Evolutionary conservation across 805 yeast genomes (phyloP), one percentile per base, ranked within the genome.

Genomic region (Metschnikowia orientalis): DNA sequence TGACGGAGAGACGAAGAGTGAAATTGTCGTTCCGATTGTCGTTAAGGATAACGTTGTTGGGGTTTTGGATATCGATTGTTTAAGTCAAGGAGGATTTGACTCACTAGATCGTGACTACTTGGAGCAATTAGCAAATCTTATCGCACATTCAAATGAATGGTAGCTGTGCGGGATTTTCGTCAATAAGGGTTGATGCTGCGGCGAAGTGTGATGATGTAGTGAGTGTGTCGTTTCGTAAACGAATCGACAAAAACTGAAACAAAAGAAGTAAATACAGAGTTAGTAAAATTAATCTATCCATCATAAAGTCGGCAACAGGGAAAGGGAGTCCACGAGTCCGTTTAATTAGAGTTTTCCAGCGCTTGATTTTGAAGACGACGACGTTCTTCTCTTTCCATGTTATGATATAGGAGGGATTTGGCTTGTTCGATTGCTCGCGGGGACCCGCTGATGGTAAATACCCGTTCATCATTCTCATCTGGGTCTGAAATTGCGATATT

Each of bases 1-100:
- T 61, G 98, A 92, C 60, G 95, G 95, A 0, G 95, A 80, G 38
- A 90, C 97, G 0, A 73, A 81, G 42, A 83, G 95, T 55, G 98
- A 90, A 53, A 83, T 90, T 18, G 97, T 92, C 13, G 89, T 90
- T 2, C 97, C 97, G 0, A 74, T 89, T 5, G 21, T 57, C 2
- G 49, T 77, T 0, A 54, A 54, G 17, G 57, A 60, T 3, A 49
- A 49, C 10, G 60, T 78, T 1, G 48, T 73, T 12, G 97, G 92
- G 5, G 97, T 90, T 4, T 66, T 90, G 32, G 97, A 92, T 53
- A 71, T 90, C 23, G 98, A 90, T 55, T 85, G 95, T 54, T 56
- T 77, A 34, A 73, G 61, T 8, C 54, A 61, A 26, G 50, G 68
- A 7, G 95, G 90, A 0, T 90, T 92, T 52, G 79, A 73, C 45